Evolutionary conservation across 148 eudicot species (phyloP).

Genomic region (Amaranthus hypochondriacus): DNA sequence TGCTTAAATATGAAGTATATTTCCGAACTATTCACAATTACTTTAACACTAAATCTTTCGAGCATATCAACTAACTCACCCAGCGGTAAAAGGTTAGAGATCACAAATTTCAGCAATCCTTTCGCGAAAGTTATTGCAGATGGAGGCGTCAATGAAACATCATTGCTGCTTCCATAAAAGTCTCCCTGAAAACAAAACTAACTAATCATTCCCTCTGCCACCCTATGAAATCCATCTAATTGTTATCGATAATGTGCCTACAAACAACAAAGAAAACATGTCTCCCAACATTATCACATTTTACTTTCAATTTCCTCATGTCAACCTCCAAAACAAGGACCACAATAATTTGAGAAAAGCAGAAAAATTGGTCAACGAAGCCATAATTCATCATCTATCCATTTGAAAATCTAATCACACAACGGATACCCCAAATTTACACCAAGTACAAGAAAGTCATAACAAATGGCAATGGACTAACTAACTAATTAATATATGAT

Average conservation of each 20-base stretch:
- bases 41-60: background rate
- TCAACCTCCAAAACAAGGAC: background rate
- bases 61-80: conserved; percentile 18
- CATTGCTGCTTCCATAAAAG: conserved; percentile 17
- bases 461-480: background rate
- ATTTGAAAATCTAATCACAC: background rate
- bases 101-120: conserved; percentile 23
- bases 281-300: background rate
- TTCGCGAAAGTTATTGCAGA: conserved; percentile 22
- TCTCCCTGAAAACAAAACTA: conserved; percentile 27
- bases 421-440: background rate
- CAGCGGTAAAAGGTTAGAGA: conserved; percentile 35
- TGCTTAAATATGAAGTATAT: too few species aligned
- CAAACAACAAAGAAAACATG: background rate
- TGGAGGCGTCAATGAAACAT: conserved; percentile 13
- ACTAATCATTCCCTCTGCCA: background rate
- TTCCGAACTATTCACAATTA: background rate
- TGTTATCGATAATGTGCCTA: background rate
- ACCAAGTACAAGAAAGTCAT: background rate
- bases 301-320: background rate
- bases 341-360: background rate
- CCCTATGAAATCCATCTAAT: background rate
- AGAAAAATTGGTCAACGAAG: background rate
- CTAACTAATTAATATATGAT: background rate
- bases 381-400: background rate